A percentile compares a stretch with the other conserved stretches of the same genome.
Conservation (phyloP, 148 eudicot genomes). For the Camellia japonica region DNA sequence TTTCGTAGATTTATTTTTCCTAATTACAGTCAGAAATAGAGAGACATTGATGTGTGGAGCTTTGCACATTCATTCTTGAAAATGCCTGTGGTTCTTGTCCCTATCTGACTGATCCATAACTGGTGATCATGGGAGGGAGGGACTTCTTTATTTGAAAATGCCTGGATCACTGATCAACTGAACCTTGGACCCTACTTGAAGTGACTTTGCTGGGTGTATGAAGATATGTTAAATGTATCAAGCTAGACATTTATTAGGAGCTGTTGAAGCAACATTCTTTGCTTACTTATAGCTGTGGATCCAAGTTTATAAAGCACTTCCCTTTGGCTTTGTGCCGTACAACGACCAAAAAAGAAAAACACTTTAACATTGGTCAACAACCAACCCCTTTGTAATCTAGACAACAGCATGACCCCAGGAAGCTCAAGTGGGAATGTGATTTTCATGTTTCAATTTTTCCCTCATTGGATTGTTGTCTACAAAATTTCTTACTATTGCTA, state of each 20-base stretch:
- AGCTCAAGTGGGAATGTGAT: background rate
- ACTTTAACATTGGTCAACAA: background rate
- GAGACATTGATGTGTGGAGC: no score
- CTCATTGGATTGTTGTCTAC: no score
- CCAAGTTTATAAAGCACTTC: no score
- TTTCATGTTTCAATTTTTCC: background rate
- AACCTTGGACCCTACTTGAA: background rate
- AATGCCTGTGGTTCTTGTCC: no score
- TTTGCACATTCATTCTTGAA: no score
- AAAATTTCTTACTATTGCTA: no score
- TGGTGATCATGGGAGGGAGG: background rate
- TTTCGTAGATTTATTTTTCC: no score
- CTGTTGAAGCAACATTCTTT: background rate
- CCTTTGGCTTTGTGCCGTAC: no score
- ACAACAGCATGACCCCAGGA: background rate
- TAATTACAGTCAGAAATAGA: no score
- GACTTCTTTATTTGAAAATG: background rate
- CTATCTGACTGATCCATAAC: no score
- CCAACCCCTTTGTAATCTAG: background rate
- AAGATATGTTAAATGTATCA: no score
- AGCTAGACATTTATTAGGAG: background rate
- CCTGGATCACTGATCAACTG: background rate
- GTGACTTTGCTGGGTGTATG: background rate
- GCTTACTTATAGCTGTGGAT: background rate
- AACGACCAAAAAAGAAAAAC: background rate